Percentiles rank a stretch among this genome's conserved stretches.
phyloP scores from a whole-genome alignment of 257 asterid species.

The Solanum commersonii region DNA sequence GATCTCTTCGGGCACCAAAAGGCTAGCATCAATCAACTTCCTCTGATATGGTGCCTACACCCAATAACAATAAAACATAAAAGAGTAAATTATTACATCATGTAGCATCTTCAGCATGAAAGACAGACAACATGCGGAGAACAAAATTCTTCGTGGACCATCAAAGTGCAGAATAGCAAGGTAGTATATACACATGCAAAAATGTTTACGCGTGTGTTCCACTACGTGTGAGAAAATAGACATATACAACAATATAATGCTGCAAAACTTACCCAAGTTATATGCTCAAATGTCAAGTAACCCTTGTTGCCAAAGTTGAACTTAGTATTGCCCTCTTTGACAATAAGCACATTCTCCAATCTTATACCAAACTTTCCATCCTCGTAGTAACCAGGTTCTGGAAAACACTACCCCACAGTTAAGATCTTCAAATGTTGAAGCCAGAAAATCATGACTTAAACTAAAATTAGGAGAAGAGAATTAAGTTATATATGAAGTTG shows the following conservation, averaged over 20 bases:
- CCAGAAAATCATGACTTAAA: not conserved
- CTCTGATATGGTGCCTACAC: constrained; percentile 82
- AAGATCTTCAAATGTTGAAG: not conserved
- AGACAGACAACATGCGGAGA: not conserved
- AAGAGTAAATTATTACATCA: not conserved
- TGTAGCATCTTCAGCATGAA: not conserved
- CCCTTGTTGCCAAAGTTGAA: constrained; percentile 83
- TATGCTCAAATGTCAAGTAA: constrained; percentile 75
- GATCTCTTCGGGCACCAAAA: constrained; percentile 44
- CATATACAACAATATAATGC: constrained; percentile 1
- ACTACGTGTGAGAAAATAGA: not conserved
- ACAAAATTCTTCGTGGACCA: not conserved
- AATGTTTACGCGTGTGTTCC: not conserved
- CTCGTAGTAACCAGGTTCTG: constrained; percentile 98
- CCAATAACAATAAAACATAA: constrained; percentile 4
- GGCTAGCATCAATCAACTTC: constrained; percentile 62
- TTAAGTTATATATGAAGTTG: not conserved
- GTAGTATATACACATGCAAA: not conserved
- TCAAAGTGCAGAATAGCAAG: not conserved
- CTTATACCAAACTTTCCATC: constrained; percentile 93
- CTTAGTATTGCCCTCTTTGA: constrained; percentile 79
- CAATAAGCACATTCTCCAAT: constrained; percentile 83
- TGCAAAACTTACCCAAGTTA: constrained; percentile 67
- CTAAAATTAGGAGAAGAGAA: not conserved
- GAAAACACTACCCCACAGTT: constrained; percentile 8